Percentiles rank a stretch among this genome's conserved stretches.
These are phyloP conservation scores for Peronospora farinosa DNA, from an alignment of 352 stramenopile genomes.

Conservation along the genomic window DNA sequence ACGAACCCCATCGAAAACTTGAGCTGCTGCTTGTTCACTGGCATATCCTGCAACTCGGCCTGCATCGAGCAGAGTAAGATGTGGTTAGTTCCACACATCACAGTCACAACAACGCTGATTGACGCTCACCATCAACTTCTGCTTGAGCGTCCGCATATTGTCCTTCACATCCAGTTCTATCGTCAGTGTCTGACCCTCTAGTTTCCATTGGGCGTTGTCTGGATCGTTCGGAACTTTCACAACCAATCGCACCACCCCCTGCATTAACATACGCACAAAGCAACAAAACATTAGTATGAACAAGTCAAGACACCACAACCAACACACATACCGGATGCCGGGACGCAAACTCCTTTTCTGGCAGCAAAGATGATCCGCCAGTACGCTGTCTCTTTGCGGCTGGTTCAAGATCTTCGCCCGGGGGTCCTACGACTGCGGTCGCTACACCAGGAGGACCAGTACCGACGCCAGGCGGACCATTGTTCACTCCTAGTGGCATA, in stretches of 20 bases:
- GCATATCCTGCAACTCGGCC: slow-evolving; percentile 86
- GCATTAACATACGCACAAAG: slow-evolving; percentile 6
- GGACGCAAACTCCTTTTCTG: slow-evolving; percentile 72
- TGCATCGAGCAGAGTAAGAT: slow-evolving; percentile 13
- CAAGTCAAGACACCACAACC: slow-evolving; percentile 2
- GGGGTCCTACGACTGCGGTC: slow-evolving; percentile 13
- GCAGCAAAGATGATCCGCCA: slow-evolving; percentile 51
- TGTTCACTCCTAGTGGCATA: slow-evolving; percentile 20
- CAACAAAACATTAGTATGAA: slow-evolving; percentile 10
- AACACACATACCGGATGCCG: slow-evolving; percentile 55
- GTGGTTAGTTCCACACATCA: not conserved
- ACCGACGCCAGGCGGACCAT: slow-evolving; percentile 27
- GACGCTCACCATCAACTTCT: slow-evolving; percentile 66
- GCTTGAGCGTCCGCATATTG: slow-evolving; percentile 90
- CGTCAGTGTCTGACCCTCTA: slow-evolving; percentile 89
- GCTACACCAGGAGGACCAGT: slow-evolving; percentile 30
- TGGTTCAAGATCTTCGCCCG: slow-evolving; percentile 42
- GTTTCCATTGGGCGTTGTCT: slow-evolving; percentile 88
- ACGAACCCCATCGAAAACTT: slow-evolving; percentile 89
- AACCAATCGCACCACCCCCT: slow-evolving; percentile 60
- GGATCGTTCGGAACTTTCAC: slow-evolving; percentile 85
- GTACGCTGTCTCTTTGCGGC: slow-evolving; percentile 66
- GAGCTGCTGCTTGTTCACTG: slow-evolving; percentile 94
- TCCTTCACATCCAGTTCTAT: slow-evolving; percentile 85
- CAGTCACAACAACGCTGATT: not conserved